Evolutionary conservation across 1,139 yeast species (phyloP), one percentile per base, ranked within the genome.

Genomic region (Kazachstania sp.): DNA sequence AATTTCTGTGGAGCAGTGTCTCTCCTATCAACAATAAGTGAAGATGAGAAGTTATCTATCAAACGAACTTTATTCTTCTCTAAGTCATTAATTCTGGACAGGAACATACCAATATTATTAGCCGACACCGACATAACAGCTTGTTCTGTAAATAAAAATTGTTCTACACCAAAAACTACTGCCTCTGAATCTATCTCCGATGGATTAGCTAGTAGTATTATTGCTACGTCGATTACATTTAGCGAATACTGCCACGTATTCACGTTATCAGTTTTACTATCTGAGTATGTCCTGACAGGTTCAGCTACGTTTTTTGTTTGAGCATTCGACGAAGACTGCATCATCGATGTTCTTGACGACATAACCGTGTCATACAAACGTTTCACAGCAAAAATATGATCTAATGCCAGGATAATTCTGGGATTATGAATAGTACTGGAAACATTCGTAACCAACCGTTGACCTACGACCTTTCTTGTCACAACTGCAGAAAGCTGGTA

Each of bases 1-100:
- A 75, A 73, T 13, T 77, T 75, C 0, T 77, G 74, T 0, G 71
- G 64, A 1, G 81, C 75, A 0, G 94, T 78, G 1, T 83, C 83
- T 39, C 90, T 71, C 13, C 77, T 72, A 59, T 90, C 97, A 51
- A 85, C 71, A 0, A 87, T 78, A 52, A 86, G 74, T 0, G 90
- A 79, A 7, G 88, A 68, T 1, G 95, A 83, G 65, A 92, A 92
- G 59, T 92, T 97, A 64, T 94, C 97, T 52, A 94, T 73, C 36
- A 94, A 76, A 50, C 96, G 71, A 45, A 90, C 71, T 43, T 81
- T 73, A 46, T 74, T 74, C 12, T 74, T 74, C 20, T 81, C 80
- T 48, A 74, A 73, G 11, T 77, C 66, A 54, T 83, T 76, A 95
- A 94, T 90, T 26, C 72, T 74, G 45, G 90, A 79, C 54, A 92